Evolutionary conservation across 768 basidiomycete species (phyloP).

Genomic region (Lactifluus subvellereus): DNA sequence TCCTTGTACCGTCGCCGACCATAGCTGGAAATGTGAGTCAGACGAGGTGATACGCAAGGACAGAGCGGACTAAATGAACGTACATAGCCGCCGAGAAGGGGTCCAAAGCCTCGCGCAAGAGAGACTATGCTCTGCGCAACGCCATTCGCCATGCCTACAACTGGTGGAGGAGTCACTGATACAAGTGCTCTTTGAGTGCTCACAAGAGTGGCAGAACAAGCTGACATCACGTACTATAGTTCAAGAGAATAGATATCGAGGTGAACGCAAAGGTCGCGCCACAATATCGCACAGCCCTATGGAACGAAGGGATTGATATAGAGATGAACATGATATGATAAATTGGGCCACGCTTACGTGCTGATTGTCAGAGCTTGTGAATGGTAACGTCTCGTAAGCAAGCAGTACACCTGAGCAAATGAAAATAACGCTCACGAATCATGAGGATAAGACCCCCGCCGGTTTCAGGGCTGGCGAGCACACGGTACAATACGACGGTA

Average conservation of each 20-base stretch:
- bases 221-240: constrained; percentile 54
- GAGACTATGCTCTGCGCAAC: constrained; percentile 95
- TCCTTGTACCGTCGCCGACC: constrained; percentile 20
- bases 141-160: constrained; percentile 90
- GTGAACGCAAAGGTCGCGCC: constrained; percentile 89
- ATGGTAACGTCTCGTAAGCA: constrained; percentile 11
- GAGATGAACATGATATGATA: background rate
- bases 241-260: constrained; percentile 78
- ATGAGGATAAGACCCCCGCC: constrained; percentile 78
- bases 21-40: constrained; percentile 14
- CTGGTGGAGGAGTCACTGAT: constrained; percentile 83
- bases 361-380: constrained; percentile 60
- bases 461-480: constrained; percentile 60
- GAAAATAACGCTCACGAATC: constrained; percentile 47
- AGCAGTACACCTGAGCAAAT: constrained; percentile 11
- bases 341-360: constrained; percentile 53
- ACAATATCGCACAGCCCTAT: constrained; percentile 80
- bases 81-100: constrained; percentile 79
- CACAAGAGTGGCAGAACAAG: background rate
- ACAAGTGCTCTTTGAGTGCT: constrained; percentile 9
- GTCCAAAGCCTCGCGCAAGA: constrained; percentile 85
- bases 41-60: background rate
- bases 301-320: background rate
- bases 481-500: constrained; percentile 66
- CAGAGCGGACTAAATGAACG: constrained; percentile 27